These are phyloP conservation scores for Colletotrichum truncatum DNA, from an alignment of 2,329 filamentous ascomycete genomes.

Conservation along the genomic window DNA sequence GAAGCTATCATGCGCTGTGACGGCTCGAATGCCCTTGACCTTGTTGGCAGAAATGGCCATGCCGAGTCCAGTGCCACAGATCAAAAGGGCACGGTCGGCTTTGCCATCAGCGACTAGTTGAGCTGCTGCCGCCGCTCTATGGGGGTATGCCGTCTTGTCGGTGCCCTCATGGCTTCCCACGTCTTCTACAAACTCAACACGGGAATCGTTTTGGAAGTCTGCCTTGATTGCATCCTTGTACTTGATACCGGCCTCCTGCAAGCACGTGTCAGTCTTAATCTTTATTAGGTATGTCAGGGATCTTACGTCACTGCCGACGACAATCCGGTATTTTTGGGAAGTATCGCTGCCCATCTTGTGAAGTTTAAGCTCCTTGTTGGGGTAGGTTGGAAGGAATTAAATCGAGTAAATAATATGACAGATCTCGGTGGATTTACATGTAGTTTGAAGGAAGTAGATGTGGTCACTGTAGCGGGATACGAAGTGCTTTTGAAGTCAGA, in stretches of 20 bases:
- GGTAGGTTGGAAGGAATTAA: no score
- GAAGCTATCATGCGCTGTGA: conserved; percentile 89
- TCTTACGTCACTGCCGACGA: conserved; percentile 63
- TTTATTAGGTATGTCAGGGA: background rate
- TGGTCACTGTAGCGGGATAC: no score
- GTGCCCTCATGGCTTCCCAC: conserved; percentile 73
- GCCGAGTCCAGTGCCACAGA: conserved; percentile 88
- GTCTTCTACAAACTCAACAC: conserved; percentile 75
- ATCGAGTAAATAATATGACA: no score
- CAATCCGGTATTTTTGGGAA: conserved; percentile 57
- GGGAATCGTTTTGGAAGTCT: conserved; percentile 73
- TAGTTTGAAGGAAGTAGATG: no score
- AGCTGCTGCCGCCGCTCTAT: conserved; percentile 79
- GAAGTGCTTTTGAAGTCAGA: background rate
- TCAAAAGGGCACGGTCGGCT: conserved; percentile 80
- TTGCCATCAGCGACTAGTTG: conserved; percentile 68
- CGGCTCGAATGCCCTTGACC: conserved; percentile 83
- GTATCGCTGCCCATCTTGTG: conserved; percentile 33
- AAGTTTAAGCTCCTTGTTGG: background rate
- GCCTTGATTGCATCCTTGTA: conserved; percentile 84
- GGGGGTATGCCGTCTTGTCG: conserved; percentile 86
- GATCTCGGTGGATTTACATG: no score
- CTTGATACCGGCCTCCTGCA: conserved; percentile 73
- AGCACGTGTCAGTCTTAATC: background rate
- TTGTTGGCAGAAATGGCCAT: conserved; percentile 93